Evolutionary conservation across 2,329 filamentous ascomycete genomes (phyloP).

Genomic region (Colletotrichum falcatum): DNA sequence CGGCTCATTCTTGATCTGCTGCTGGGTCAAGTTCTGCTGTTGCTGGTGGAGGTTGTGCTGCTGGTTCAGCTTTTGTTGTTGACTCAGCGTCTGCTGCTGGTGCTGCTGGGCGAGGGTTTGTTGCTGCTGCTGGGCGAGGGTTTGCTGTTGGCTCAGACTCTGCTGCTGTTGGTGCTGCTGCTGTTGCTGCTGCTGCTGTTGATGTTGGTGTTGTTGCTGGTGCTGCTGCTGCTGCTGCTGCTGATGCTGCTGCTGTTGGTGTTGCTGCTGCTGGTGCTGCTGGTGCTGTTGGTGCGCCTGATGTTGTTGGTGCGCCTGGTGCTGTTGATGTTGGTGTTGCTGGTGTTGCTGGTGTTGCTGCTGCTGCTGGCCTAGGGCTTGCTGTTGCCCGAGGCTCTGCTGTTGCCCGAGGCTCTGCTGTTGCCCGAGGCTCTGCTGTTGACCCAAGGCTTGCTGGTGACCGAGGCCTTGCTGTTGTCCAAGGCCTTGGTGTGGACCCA

Average conservation of each 20-base stretch:
- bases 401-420: constrained; percentile 36
- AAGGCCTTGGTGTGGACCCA: constrained; percentile 32
- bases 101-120: constrained; percentile 44
- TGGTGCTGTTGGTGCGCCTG: constrained; percentile 48
- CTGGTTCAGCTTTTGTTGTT: constrained; percentile 49
- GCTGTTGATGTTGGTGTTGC: constrained; percentile 45
- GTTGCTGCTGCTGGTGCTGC: constrained; percentile 42
- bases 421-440: constrained; percentile 32
- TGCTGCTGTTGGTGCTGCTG: constrained; percentile 48
- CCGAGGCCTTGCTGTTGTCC: constrained; percentile 31
- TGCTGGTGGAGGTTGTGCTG: constrained; percentile 48
- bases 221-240: constrained; percentile 49
- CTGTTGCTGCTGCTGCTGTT: constrained; percentile 48
- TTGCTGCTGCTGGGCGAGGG: constrained; percentile 48
- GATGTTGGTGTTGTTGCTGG: constrained; percentile 48
- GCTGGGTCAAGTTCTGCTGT: constrained; percentile 46
- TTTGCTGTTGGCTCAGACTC: constrained; percentile 48
- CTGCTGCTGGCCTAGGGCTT: constrained; percentile 29
- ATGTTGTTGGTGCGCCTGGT: constrained; percentile 48
- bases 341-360: constrained; percentile 48
- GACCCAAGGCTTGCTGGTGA: constrained; percentile 22
- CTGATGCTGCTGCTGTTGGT: constrained; percentile 46
- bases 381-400: constrained; percentile 29
- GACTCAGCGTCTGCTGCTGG: constrained; percentile 49
- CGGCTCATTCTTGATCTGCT: constrained; percentile 45